These are phyloP conservation scores for Ceratocystis ficicola DNA, from an alignment of 2,329 filamentous ascomycete species.

Conservation along the genomic window DNA sequence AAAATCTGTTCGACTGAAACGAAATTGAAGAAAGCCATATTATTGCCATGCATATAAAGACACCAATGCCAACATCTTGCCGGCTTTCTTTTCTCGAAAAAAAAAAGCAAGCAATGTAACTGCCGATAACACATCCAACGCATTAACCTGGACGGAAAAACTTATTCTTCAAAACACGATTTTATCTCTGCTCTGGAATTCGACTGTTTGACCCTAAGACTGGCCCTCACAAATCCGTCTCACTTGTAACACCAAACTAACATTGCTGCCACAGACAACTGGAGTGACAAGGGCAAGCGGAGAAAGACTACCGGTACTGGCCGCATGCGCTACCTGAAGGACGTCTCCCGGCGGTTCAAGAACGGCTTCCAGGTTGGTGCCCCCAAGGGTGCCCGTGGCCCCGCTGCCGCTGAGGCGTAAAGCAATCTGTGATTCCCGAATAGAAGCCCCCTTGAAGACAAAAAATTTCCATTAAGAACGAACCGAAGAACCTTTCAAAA, in stretches of 20 bases:
- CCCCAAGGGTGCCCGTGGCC: constrained; percentile 71
- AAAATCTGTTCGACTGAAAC: neutral
- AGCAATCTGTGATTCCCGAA: constrained; percentile 23
- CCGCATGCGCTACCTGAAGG: constrained; percentile 90
- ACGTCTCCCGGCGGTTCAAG: constrained; percentile 83
- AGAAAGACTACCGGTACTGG: constrained; percentile 98
- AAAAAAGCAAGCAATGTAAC: neutral
- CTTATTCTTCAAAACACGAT: neutral
- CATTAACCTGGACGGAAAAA: neutral
- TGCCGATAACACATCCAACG: neutral
- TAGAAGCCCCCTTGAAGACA: constrained; percentile 25
- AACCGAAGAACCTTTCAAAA: constrained; percentile 17
- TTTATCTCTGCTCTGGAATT: constrained; percentile 8
- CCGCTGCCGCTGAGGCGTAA: constrained; percentile 33
- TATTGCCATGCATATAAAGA: neutral
- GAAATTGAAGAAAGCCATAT: constrained; percentile 3
- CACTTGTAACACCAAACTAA: constrained; percentile 12
- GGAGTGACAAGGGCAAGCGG: constrained; percentile 99
- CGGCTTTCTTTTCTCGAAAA: neutral
- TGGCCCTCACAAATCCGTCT: neutral
- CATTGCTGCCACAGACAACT: constrained; percentile 62
- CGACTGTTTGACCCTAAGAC: constrained; percentile 10
- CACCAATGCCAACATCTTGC: neutral
- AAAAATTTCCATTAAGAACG: constrained; percentile 22
- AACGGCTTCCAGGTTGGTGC: constrained; percentile 92